Percentiles rank a stretch among this genome's conserved stretches.
Evolutionary conservation across 2,329 filamentous ascomycete species (phyloP).

Genomic region (Claviceps capensis): DNA sequence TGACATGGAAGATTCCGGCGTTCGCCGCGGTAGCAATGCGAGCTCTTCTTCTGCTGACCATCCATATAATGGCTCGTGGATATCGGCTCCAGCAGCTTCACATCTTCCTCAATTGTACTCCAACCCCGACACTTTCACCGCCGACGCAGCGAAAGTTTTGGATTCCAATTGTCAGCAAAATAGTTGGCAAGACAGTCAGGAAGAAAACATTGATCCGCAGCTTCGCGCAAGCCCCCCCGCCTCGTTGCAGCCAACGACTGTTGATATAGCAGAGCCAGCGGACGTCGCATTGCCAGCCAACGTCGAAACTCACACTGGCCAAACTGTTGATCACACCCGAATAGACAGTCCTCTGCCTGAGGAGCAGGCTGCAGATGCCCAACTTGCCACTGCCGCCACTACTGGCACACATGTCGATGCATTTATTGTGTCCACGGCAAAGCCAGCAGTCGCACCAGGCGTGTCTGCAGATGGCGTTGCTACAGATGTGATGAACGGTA

Average conservation of each 20-base stretch:
- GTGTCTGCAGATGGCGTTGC: background rate
- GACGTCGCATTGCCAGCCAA: background rate
- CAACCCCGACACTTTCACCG: background rate
- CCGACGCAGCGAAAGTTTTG: background rate
- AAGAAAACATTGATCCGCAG: conserved; percentile 6
- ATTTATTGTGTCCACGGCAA: background rate
- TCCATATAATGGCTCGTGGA: conserved; percentile 9
- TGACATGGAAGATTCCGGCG: conserved; percentile 19
- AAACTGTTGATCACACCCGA: background rate
- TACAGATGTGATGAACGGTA: background rate
- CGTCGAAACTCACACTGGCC: background rate
- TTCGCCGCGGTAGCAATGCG: conserved; percentile 12
- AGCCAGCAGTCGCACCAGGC: background rate
- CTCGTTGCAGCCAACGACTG: background rate
- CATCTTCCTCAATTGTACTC: background rate
- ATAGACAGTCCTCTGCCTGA: background rate
- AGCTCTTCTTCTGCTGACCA: conserved; percentile 17
- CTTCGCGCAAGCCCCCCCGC: conserved; percentile 2
- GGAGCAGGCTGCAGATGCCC: background rate
- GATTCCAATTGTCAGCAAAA: too few relatives aligned
- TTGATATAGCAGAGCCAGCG: background rate
- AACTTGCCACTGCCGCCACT: background rate
- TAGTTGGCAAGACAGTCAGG: background rate
- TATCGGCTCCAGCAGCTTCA: conserved; percentile 7
- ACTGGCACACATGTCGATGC: background rate